Percentiles rank a stretch among this genome's conserved stretches.
These are phyloP conservation scores for Exophiala spinifera DNA, from an alignment of 2,329 filamentous ascomycete species.

Conservation along the genomic window DNA sequence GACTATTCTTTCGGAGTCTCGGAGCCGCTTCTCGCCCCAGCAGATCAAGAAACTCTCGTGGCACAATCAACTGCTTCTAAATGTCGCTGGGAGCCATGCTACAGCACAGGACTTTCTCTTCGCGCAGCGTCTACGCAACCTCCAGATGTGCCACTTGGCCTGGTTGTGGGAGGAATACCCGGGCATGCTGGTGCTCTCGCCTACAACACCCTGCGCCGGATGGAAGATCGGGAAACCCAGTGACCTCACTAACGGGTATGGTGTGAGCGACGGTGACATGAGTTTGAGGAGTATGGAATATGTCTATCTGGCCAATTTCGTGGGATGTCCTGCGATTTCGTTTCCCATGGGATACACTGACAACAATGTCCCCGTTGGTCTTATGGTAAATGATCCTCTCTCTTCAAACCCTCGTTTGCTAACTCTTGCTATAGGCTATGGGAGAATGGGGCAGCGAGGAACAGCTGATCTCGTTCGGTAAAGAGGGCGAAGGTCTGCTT, in stretches of 20 bases:
- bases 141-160: conserved; percentile 76
- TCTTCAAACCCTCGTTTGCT: neutral
- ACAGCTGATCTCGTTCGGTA: conserved; percentile 48
- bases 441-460: conserved; percentile 56
- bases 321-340: conserved; percentile 70
- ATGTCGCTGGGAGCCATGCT: conserved; percentile 59
- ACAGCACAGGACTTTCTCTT: conserved; percentile 68
- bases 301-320: conserved; percentile 79
- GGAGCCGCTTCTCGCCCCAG: conserved; percentile 48
- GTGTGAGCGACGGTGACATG: conserved; percentile 69
- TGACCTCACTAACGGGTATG: conserved; percentile 54
- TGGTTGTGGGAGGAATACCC: conserved; percentile 68
- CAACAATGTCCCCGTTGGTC: conserved; percentile 47
- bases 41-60: conserved; percentile 36
- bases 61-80: conserved; percentile 55
- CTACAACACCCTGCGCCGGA: conserved; percentile 71
- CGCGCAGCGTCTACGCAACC: conserved; percentile 67
- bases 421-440: conserved; percentile 36
- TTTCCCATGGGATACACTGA: conserved; percentile 69
- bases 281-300: conserved; percentile 80
- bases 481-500: conserved; percentile 35
- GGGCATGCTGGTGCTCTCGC: conserved; percentile 73
- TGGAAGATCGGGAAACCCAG: conserved; percentile 66
- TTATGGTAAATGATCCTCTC: conserved; percentile 42
- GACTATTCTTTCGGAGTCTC: conserved; percentile 72